phyloP scores from a whole-genome alignment of 768 basidiomycete species.

The Lactarius hengduanensis region DNA sequence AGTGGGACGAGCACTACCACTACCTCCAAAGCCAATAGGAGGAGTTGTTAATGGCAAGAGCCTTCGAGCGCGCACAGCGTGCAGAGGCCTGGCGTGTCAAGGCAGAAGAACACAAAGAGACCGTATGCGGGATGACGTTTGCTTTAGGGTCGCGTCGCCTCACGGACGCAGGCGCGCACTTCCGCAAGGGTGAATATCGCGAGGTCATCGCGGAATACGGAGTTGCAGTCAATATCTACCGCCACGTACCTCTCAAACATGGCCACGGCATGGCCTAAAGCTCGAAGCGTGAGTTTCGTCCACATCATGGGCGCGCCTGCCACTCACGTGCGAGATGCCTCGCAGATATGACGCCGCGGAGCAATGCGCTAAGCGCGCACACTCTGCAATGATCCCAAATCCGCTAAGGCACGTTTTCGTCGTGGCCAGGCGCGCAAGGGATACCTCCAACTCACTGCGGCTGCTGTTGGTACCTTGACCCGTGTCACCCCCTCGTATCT shows the following conservation, averaged over 20 bases:
- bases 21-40: not conserved
- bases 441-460: constrained; percentile 28
- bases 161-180: constrained; percentile 39
- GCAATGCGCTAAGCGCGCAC: too few relatives aligned
- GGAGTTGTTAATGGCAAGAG: not conserved
- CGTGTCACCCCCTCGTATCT: not conserved
- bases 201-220: constrained; percentile 44
- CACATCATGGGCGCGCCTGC: not conserved
- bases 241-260: constrained; percentile 44
- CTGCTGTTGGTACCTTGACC: constrained; percentile 35
- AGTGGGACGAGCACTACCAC: not conserved
- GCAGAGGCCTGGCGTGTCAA: not conserved
- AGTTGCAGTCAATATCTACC: constrained; percentile 37
- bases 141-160: not conserved
- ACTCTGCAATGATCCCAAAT: too few relatives aligned
- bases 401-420: not conserved
- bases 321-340: too few relatives aligned
- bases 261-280: constrained; percentile 43
- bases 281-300: constrained; percentile 34
- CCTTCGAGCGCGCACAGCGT: constrained; percentile 6
- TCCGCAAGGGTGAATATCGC: constrained; percentile 39
- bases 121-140: not conserved
- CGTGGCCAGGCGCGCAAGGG: constrained; percentile 38
- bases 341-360: too few relatives aligned
- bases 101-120: constrained; percentile 6